phyloP scores from a whole-genome alignment of 2,329 filamentous ascomycete genomes.

The Aspergillus oerlinghausenensis region DNA sequence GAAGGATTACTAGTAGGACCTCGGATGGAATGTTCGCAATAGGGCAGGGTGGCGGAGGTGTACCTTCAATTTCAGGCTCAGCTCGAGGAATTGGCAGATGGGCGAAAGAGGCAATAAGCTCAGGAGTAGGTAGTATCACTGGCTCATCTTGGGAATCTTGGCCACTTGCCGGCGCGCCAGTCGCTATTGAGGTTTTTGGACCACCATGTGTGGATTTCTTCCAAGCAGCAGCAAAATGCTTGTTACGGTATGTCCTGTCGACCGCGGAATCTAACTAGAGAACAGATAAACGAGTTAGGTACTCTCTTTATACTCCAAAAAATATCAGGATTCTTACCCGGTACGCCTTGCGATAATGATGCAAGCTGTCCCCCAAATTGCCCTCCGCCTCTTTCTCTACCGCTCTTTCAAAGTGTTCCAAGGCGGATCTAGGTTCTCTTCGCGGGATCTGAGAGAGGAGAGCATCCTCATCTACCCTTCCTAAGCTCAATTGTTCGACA shows the following conservation, averaged over 20 bases:
- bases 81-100: slow-evolving; percentile 62
- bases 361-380: slow-evolving; percentile 81
- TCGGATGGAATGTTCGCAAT: slow-evolving; percentile 76
- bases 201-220: slow-evolving; percentile 43
- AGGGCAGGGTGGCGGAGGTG: slow-evolving; percentile 24
- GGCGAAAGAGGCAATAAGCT: slow-evolving; percentile 74
- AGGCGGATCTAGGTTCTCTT: slow-evolving; percentile 64
- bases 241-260: slow-evolving; percentile 81
- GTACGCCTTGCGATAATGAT: slow-evolving; percentile 85
- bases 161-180: slow-evolving; percentile 50
- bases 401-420: slow-evolving; percentile 90
- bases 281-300: slow-evolving; percentile 16
- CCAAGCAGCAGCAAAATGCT: slow-evolving; percentile 72
- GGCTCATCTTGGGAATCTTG: slow-evolving; percentile 53
- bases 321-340: slow-evolving; percentile 51
- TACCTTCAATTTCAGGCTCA: slow-evolving; percentile 42
- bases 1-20: slow-evolving; percentile 73
- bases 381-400: slow-evolving; percentile 84
- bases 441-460: slow-evolving; percentile 27
- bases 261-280: slow-evolving; percentile 74
- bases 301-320: neutral
- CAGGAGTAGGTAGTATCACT: slow-evolving; percentile 49
- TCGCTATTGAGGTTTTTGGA: slow-evolving; percentile 43
- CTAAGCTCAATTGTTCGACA: slow-evolving; percentile 32
- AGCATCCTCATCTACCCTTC: slow-evolving; percentile 34